A percentile compares a stretch with the other conserved stretches of the same genome.
phyloP scores from a whole-genome alignment of 2,329 filamentous ascomycete genomes.

The Knoxdaviesia capensis region DNA sequence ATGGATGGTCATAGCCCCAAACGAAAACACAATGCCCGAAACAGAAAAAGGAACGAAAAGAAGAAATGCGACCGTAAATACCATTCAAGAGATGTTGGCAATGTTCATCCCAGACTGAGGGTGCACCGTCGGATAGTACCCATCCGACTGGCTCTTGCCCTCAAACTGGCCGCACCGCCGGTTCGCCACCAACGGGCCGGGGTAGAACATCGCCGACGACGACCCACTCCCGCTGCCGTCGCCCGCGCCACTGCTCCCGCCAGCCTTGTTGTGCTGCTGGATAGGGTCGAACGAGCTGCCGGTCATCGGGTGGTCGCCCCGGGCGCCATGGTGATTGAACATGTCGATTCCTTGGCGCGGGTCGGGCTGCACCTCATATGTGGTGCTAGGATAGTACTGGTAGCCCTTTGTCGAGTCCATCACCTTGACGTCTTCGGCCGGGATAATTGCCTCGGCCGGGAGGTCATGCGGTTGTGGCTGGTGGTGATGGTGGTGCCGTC shows the following conservation, averaged over 20 bases:
- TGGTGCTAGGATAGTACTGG: conserved; percentile 29
- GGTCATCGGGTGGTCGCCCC: conserved; percentile 4
- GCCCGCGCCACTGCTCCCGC: conserved; percentile 7
- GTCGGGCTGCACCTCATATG: conserved; percentile 27
- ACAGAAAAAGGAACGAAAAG: not conserved
- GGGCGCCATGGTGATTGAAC: conserved; percentile 18
- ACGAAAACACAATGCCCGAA: not conserved
- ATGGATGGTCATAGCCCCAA: too few species aligned
- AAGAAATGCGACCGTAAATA: not conserved
- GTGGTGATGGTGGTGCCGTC: conserved; percentile 24
- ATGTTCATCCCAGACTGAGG: conserved; percentile 26
- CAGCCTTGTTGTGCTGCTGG: conserved; percentile 28
- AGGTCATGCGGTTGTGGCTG: conserved; percentile 14
- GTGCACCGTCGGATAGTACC: conserved; percentile 31
- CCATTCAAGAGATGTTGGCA: conserved; percentile 11
- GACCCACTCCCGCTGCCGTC: conserved; percentile 4
- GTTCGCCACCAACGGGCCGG: conserved; percentile 17
- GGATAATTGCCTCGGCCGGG: conserved; percentile 27
- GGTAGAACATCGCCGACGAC: conserved; percentile 26
- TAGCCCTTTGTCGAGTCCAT: conserved; percentile 29
- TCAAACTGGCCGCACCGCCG: conserved; percentile 28
- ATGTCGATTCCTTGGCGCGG: conserved; percentile 25
- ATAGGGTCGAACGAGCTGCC: conserved; percentile 12
- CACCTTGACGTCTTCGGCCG: conserved; percentile 28
- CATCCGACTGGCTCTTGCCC: conserved; percentile 27